These are phyloP conservation scores for Trichoderma sp. DNA, from an alignment of 2,329 filamentous ascomycete species.

Conservation along the genomic window DNA sequence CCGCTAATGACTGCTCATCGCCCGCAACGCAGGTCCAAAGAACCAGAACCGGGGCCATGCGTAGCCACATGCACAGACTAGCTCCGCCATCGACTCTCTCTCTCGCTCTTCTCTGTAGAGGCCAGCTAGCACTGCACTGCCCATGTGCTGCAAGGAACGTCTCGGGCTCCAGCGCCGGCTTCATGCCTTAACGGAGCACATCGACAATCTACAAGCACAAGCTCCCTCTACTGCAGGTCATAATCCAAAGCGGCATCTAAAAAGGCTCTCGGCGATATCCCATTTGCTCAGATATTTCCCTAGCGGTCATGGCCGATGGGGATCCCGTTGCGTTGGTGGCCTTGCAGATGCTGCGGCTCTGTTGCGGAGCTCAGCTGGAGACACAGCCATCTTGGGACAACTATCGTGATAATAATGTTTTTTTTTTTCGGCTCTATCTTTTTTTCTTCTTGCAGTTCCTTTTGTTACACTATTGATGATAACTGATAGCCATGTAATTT, in stretches of 20 bases:
- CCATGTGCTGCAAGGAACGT: conserved; percentile 12
- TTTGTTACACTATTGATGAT: background rate
- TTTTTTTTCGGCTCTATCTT: background rate
- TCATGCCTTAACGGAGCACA: background rate
- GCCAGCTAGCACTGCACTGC: background rate
- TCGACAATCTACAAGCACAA: background rate
- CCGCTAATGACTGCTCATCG: background rate
- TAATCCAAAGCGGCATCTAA: background rate
- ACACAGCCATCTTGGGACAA: background rate
- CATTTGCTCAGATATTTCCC: conserved; percentile 10
- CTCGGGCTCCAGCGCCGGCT: background rate
- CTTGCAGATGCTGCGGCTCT: conserved; percentile 1
- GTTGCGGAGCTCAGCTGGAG: background rate
- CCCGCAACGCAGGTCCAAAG: conserved; percentile 14
- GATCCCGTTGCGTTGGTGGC: background rate
- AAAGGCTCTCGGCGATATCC: background rate
- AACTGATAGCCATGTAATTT: background rate
- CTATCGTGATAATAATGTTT: background rate
- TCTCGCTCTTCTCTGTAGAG: background rate
- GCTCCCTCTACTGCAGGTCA: background rate
- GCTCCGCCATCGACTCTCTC: conserved; percentile 1
- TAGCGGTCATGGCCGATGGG: background rate
- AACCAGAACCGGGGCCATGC: background rate
- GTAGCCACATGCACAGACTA: conserved; percentile 14
- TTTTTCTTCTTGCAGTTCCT: background rate